A percentile compares a stretch with the other conserved stretches of the same genome.
These are phyloP conservation scores for Saccharomycodes ludwigii DNA, from an alignment of 805 yeast genomes.

Conservation along the genomic window DNA sequence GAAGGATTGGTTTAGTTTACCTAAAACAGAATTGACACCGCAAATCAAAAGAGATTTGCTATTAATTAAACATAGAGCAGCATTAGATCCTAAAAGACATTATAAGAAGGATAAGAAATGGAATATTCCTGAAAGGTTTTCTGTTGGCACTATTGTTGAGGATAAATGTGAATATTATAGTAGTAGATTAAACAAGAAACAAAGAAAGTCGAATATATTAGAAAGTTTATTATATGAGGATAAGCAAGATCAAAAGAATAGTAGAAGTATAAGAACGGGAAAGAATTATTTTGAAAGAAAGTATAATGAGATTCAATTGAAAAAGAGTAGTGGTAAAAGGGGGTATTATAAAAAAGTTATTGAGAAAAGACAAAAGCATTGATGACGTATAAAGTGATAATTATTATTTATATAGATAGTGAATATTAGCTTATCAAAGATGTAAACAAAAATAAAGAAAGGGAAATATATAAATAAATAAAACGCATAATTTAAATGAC, in stretches of 20 bases:
- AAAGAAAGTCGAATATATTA: slow-evolving; percentile 66
- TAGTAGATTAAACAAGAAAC: slow-evolving; percentile 48
- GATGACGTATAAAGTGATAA: no score
- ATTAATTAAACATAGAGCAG: slow-evolving; percentile 75
- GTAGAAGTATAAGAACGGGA: no score
- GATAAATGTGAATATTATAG: slow-evolving; percentile 66
- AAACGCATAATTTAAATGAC: no score
- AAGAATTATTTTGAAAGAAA: slow-evolving; percentile 86
- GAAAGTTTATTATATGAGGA: slow-evolving; percentile 73
- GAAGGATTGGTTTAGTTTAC: slow-evolving; percentile 74
- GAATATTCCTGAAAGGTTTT: slow-evolving; percentile 67
- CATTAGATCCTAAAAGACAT: slow-evolving; percentile 89
- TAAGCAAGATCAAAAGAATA: slow-evolving; percentile 44
- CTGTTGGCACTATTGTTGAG: slow-evolving; percentile 79
- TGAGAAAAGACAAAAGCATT: slow-evolving; percentile 45
- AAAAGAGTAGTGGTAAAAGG: slow-evolving; percentile 52
- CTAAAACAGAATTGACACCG: slow-evolving; percentile 62
- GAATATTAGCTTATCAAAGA: no score
- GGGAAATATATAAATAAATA: no score
- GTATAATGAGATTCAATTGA: slow-evolving; percentile 64
- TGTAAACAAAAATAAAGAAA: no score
- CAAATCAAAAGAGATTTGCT: slow-evolving; percentile 60
- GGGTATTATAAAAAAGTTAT: slow-evolving; percentile 51
- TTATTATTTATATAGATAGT: no score
- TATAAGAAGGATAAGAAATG: slow-evolving; percentile 71